These are phyloP conservation scores for Stachybotrys elegans DNA, from an alignment of 2,329 filamentous ascomycete species.

Conservation along the genomic window DNA sequence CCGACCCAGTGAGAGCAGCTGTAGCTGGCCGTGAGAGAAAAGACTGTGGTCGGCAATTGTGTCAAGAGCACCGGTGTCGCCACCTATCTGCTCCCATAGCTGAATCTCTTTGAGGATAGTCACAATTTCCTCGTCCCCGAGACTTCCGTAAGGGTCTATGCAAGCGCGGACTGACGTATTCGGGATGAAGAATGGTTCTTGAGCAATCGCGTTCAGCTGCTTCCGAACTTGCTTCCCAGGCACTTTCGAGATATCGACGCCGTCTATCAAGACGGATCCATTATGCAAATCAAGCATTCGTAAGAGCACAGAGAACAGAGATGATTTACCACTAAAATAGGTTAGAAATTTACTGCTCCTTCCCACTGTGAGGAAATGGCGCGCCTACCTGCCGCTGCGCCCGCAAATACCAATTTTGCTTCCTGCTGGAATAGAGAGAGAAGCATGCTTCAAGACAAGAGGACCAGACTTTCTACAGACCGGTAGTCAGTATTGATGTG, in stretches of 20 bases:
- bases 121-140: neutral
- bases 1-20: slow-evolving; percentile 45
- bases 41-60: slow-evolving; percentile 24
- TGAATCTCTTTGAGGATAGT: slow-evolving; percentile 3
- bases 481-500: neutral
- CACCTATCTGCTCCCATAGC: slow-evolving; percentile 33
- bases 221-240: neutral
- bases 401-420: slow-evolving; percentile 47
- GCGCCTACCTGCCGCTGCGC: slow-evolving; percentile 32
- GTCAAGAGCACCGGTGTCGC: slow-evolving; percentile 30
- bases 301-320: neutral
- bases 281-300: slow-evolving; percentile 1
- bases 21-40: slow-evolving; percentile 42
- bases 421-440: slow-evolving; percentile 24
- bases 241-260: neutral
- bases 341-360: neutral
- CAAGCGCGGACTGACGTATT: neutral
- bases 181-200: neutral
- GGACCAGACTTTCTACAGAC: neutral
- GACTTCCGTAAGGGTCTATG: neutral
- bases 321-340: neutral
- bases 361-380: neutral
- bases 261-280: neutral
- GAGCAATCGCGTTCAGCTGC: neutral
- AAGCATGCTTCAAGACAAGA: neutral